Base-by-base conservation (phyloP, 2,329 filamentous ascomycete genomes). In the Neoscytalidium dimidiatum region DNA sequence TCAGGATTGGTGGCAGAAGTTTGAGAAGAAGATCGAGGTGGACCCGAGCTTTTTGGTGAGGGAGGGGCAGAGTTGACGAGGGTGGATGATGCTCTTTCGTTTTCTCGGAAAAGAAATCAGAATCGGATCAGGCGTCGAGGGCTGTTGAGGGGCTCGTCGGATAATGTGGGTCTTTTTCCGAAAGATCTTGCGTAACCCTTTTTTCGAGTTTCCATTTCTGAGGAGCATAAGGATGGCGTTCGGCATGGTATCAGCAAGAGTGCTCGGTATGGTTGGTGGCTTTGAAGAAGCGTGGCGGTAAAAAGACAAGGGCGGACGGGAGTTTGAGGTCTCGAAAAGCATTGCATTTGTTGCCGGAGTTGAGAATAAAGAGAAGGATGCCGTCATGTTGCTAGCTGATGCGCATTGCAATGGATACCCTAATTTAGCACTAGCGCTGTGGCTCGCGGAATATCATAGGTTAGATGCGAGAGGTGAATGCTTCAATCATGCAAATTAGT, bases 1-100 rank as follows among this genome's bases (percentile, higher is more conserved):
- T 76, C 90, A 96, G 79, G 92, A 96, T 66, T 99, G 96, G 95
- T 99, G 96, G 95, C 86, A 84, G 67, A 98, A 97, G 79, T 99
- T 99, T 80, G 94, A 99, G 81, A 86, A 87, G 67, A 90, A 89
- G 74, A 86, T 99, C 43, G 90, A 94, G 71, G 85, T 87, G 68
- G 95, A 99, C 80, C 94, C 95, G 0, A 86, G 87, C 6, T 99
- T 99, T 75, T 81, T 99, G 70, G 94, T 98, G 79, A 87, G 89
- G 71, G 86, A 84, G 64, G 85, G 52, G 9, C 53, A 65, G 35
- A 38, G 17, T 43, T 64, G 41, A 64, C 33, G 26, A 5, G n/a
- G 26, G 11, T 6, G 26, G 23, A 17, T 29, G 26, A 41, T 19
- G 26, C 28, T 14, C 17, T 13, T 13, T 17, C 26, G 3, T 8